Evolutionary conservation across 2,329 filamentous ascomycete species (phyloP).

Genomic region (Pyrenophora teres): DNA sequence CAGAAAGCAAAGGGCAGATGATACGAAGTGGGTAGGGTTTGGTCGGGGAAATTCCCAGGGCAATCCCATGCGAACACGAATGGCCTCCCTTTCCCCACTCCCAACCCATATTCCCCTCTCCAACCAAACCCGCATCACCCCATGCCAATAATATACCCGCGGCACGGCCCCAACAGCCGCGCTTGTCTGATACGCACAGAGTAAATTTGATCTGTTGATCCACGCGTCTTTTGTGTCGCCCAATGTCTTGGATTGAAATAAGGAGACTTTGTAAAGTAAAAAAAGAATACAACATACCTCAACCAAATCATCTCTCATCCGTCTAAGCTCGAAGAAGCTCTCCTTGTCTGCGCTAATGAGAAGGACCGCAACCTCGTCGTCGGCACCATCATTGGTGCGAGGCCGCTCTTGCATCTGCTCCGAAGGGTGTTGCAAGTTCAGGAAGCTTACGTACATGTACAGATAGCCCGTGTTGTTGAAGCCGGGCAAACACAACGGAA

Average conservation of each 20-base stretch:
- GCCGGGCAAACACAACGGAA: slow-evolving; percentile 90
- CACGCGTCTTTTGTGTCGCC: not conserved
- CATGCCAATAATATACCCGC: not conserved
- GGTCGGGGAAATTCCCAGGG: not conserved
- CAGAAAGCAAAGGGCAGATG: not conserved
- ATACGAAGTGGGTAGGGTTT: too few species aligned
- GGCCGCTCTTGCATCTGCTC: slow-evolving; percentile 51
- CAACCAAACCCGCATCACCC: slow-evolving; percentile 5
- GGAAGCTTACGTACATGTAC: slow-evolving; percentile 99
- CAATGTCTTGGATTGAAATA: slow-evolving; percentile 5
- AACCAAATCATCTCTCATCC: slow-evolving; percentile 67
- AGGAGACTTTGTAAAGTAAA: slow-evolving; percentile 19
- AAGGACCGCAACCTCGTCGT: slow-evolving; percentile 84
- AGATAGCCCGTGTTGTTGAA: slow-evolving; percentile 97
- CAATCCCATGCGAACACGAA: slow-evolving; percentile 4
- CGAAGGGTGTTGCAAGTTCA: slow-evolving; percentile 63
- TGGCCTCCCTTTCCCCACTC: not conserved
- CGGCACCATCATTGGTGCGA: slow-evolving; percentile 46
- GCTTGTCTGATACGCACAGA: too few species aligned
- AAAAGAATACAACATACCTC: slow-evolving; percentile 49
- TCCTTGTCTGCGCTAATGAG: slow-evolving; percentile 93
- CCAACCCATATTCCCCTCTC: not conserved
- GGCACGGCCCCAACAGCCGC: not conserved
- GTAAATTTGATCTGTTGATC: not conserved
- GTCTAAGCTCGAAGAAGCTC: slow-evolving; percentile 86